Evolutionary conservation across 139 green algal species (phyloP).

Genomic region (Closterium sp.): DNA sequence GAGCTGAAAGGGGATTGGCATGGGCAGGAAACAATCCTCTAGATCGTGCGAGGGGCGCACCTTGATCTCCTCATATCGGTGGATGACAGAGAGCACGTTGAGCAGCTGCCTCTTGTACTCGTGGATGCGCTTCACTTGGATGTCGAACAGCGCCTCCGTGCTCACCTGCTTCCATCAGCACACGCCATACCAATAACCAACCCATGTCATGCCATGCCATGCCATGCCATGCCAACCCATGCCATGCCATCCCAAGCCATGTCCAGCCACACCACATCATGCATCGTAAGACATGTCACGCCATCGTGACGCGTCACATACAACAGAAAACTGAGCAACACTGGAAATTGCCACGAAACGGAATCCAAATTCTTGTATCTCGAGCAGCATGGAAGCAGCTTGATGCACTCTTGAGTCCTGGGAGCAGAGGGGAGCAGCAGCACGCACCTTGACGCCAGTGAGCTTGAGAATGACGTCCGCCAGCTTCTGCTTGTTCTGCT

Average conservation of each 20-base stretch:
- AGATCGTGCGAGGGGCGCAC: no score
- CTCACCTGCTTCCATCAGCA: slow-evolving; percentile 54
- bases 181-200: slow-evolving; percentile 33
- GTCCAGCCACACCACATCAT: background rate
- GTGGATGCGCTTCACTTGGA: slow-evolving; percentile 98
- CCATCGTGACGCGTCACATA: no score
- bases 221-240: background rate
- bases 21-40: no score
- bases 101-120: slow-evolving; percentile 98
- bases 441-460: slow-evolving; percentile 70
- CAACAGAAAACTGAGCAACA: background rate
- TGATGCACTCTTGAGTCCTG: no score
- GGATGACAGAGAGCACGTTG: slow-evolving; percentile 69
- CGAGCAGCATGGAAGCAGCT: background rate
- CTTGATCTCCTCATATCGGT: slow-evolving; percentile 48
- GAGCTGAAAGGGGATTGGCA: no score
- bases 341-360: no score
- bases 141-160: slow-evolving; percentile 83
- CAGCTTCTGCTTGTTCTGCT: slow-evolving; percentile 75
- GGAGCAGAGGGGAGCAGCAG: no score
- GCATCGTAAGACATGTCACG: no score
- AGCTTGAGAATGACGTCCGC: slow-evolving; percentile 67
- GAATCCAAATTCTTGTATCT: no score
- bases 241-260: background rate
- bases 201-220: background rate